Base-by-base conservation (phyloP, 139 green algal genomes). In the Micractinium conductrix region DNA sequence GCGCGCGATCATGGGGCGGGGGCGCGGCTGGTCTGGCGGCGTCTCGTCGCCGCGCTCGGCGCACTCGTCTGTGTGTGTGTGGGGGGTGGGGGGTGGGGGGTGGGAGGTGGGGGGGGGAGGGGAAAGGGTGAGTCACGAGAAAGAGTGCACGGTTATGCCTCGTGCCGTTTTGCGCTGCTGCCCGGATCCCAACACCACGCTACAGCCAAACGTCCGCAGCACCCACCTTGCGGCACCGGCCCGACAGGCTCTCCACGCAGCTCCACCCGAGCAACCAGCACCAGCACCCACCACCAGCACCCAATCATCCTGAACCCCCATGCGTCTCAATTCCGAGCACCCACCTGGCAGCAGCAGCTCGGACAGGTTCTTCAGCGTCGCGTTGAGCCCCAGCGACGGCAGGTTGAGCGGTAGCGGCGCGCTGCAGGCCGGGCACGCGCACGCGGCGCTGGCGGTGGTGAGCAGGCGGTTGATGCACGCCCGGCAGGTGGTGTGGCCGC, bases 261-360 rank as follows among this genome's bases (percentile, higher is more conserved):
- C 10, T 12, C 2, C 4, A 0, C 14, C 1, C 38, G 38, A 9
- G 35, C 5, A 44, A 72, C 12, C 33, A 1, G 65, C 65, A 44
- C 8, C 33, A 44, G 65, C 12, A 72, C 33, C 5, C 65, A 44
- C 30, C 4, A 10, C 35, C 37, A 48, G 37, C 67, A 48, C 17
- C 67, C 58, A 67, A 33, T 14, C 67, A 44, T 16, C 1, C 28
- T 22, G 6, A 35, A n/a, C 63, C 8, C 35, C 2, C 38, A 37
- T 14, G 38, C 22, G 35, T n/a, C 2, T 38, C 24, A 10, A 4
- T 53, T 45, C 42, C 53, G 19, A 62, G 35, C 74, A 53, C 74
- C 26, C 74, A 81, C 74, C 74, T 48, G 74, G 74, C 30, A 81
- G 74, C 74, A 81, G 74, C 74, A 81, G 74, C 74, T 81, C 50